Evolutionary conservation across 805 yeast genomes (phyloP).

Genomic region (Metschnikowia peoriensis): DNA sequence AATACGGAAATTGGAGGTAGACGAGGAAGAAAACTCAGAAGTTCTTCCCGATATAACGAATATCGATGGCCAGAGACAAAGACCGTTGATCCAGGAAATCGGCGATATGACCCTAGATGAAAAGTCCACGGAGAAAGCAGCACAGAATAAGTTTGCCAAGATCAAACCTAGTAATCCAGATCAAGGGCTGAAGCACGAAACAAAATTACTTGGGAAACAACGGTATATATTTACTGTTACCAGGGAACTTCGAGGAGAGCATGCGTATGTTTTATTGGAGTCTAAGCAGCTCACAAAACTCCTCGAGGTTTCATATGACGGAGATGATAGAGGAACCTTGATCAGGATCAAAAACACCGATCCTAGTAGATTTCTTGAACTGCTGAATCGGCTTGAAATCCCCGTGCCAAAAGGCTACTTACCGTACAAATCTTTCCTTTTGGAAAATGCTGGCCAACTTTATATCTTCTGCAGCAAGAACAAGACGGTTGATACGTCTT

Average conservation of each 20-base stretch:
- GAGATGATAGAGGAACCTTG: background rate
- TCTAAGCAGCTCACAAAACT: conserved; percentile 17
- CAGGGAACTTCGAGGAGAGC: background rate
- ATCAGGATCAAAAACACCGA: conserved; percentile 16
- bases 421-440: conserved; percentile 13
- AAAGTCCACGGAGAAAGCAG: background rate
- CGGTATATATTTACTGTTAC: conserved; percentile 11
- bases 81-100: conserved; percentile 58
- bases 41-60: conserved; percentile 31
- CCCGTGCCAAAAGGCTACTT: conserved; percentile 7
- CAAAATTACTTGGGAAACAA: background rate
- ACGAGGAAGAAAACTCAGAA: conserved; percentile 14
- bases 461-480: conserved; percentile 11
- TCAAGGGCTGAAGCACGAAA: too few relatives aligned
- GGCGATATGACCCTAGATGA: conserved; percentile 25
- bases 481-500: too few relatives aligned
- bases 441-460: conserved; percentile 9
- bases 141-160: background rate
- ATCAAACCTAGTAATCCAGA: too few relatives aligned
- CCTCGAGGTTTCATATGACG: conserved; percentile 12
- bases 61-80: conserved; percentile 23
- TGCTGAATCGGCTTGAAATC: conserved; percentile 7
- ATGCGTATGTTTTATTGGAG: conserved; percentile 13
- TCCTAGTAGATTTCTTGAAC: conserved; percentile 7
- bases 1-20: conserved; percentile 7